These are phyloP conservation scores for Suhomyces ambrosiae DNA, from an alignment of 1,139 yeast genomes.

Conservation along the genomic window DNA sequence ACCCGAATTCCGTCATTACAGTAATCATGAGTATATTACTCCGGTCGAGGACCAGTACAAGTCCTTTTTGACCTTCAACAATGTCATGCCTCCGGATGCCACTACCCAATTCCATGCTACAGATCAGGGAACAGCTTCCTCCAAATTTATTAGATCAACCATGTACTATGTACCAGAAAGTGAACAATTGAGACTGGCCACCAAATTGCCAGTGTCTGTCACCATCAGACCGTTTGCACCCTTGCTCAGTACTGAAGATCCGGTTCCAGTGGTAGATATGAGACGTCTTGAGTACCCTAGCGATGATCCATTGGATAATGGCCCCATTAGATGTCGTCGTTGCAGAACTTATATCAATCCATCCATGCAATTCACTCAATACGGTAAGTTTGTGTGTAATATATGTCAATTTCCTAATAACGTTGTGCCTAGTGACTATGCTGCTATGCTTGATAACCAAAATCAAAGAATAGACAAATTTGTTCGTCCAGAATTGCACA, in stretches of 20 bases:
- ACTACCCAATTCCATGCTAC: slow-evolving; percentile 68
- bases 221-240: slow-evolving; percentile 86
- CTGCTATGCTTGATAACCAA: slow-evolving; percentile 60
- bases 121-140: slow-evolving; percentile 86
- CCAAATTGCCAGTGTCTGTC: slow-evolving; percentile 81
- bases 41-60: slow-evolving; percentile 32
- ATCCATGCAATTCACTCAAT: slow-evolving; percentile 68
- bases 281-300: slow-evolving; percentile 28
- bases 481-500: slow-evolving; percentile 72
- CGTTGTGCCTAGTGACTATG: slow-evolving; percentile 67
- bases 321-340: slow-evolving; percentile 88
- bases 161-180: slow-evolving; percentile 84
- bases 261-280: slow-evolving; percentile 72
- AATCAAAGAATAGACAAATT: slow-evolving; percentile 63
- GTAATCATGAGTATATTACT: slow-evolving; percentile 50
- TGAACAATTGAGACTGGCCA: slow-evolving; percentile 66
- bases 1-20: slow-evolving; percentile 54
- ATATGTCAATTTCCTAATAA: slow-evolving; percentile 79
- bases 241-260: slow-evolving; percentile 46
- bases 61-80: slow-evolving; percentile 68
- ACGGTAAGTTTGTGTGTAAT: slow-evolving; percentile 76
- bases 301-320: slow-evolving; percentile 40
- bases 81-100: slow-evolving; percentile 80
- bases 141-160: slow-evolving; percentile 75
- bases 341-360: slow-evolving; percentile 93